Base-by-base conservation (phyloP, 352 stramenopile genomes). In the Elongisporangium prolatum region DNA sequence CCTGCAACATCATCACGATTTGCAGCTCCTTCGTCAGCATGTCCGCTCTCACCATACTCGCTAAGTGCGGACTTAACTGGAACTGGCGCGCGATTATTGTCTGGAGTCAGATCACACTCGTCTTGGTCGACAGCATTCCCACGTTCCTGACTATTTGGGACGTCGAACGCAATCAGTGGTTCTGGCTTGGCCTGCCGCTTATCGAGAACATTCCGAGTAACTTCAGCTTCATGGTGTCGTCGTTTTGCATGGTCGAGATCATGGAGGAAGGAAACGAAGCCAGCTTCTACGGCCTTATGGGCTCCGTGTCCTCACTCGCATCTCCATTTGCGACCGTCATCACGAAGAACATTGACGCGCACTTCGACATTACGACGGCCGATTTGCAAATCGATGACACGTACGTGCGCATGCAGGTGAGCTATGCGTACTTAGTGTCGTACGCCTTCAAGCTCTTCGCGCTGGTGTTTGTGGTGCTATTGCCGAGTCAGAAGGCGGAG, bases 141-240 rank as follows among this genome's bases (percentile, higher is more conserved):
- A 82, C 68, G 10, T 60, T 89, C 51, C 74, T 85, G 47, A 86
- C 79, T 18, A 72, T 85, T 50, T 91, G 77, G 69, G 52, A 80
- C 28, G 48, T 89, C 48, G 67, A 88, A 13, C 72, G 80, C n/a
- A 84, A 60, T 38, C 79, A 88, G 53, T 88, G 70, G 69, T 71
- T 91, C 40, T 89, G 71, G 72, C 76, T 88, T 51, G 81, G 79
- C 21, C 62, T 88, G 44, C 69, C 81, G 3, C 65, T 86, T 17
- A 66, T 88, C 53, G 79, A 87, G 54, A 63, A 67, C 13, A 71
- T 86, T 8, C 79, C 79, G 28, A 54, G 34, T 44, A 77, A 67
- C 58, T 68, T 83, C 21, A 64, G 69, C 50, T 87, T 77, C 40
- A 71, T 87, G 44, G 65, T 85, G 11, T 67, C 72, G 2, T 84